Evolutionary conservation across 345 rosid species (phyloP).

Genomic region (Eucalyptus grandis): DNA sequence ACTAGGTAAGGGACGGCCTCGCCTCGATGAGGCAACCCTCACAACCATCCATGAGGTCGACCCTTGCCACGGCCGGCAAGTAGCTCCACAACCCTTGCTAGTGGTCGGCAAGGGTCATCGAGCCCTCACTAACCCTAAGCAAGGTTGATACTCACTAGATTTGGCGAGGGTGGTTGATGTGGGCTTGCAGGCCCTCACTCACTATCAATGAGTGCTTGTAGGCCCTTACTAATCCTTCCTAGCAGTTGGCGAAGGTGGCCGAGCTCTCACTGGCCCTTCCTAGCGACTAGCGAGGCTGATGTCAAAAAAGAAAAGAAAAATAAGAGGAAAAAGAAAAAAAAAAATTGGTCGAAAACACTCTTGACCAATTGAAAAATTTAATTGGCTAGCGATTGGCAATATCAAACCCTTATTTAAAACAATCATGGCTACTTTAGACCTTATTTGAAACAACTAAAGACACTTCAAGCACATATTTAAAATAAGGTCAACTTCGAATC

Average conservation of each 20-base stretch:
- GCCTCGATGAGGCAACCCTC: accelerated
- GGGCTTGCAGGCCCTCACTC: no score
- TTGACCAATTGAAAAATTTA: accelerated
- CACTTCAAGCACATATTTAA: accelerated
- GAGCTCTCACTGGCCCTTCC: accelerated
- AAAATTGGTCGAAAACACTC: accelerated
- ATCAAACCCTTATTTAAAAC: accelerated
- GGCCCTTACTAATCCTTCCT: accelerated
- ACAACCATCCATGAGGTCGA: accelerated
- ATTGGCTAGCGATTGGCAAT: accelerated
- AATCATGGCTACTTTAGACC: accelerated
- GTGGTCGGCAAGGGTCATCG: accelerated
- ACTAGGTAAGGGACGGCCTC: accelerated
- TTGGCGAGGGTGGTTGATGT: accelerated
- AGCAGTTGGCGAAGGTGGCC: accelerated
- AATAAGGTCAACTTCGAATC: accelerated
- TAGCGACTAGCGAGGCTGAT: accelerated
- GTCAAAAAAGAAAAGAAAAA: no score
- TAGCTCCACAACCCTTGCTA: no score
- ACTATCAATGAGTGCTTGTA: no score
- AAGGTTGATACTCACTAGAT: no score
- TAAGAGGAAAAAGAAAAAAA: no score
- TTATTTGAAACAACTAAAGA: accelerated
- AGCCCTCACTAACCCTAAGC: no score
- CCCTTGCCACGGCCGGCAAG: no score